Base-by-base conservation (phyloP, 139 green algal species). In the Marvania coccoides region DNA sequence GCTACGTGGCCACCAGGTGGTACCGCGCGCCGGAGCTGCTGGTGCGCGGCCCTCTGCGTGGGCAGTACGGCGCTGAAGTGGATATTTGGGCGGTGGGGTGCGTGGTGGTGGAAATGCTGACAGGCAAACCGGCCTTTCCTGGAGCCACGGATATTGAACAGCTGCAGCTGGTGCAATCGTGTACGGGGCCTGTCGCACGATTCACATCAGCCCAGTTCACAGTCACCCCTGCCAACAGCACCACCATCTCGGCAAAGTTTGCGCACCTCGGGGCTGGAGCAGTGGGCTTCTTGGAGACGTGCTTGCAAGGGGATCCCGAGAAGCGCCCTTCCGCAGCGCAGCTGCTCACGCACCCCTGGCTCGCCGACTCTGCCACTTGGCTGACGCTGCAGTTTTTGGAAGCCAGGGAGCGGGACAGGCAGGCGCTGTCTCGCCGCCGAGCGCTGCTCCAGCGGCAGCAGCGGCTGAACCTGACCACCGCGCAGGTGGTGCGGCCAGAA, bases 1-100 rank as follows among this genome's bases (percentile, higher is more conserved):
- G 10, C 69, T 95, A 96, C 70, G 90, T 95, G n/a, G 89, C 86
- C 48, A 96, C 90, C 0, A 73, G 89, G 10, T 95, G 90, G 90
- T 96, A 95, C 78, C 72, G 90, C 4, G 73, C 85, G 3, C 89
- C 88, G 14, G 90, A 96, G 76, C 83, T 96, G 67, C 79, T 96
- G 53, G 73, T 94, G 10, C 84, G 67, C 1, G 70, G 77, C 29
- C 6, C 47, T 6, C n/a, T 39, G 12, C 51, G 12, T 12, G 85
- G 91, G 26, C 69, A 84, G 55, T 97, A 96, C 67, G 86, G 85
- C 42, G 82, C 82, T 45, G 76, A 81, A 35, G 87, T 97, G 15
- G 90, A 97, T 66, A 58, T 91, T 23, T 95, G 86, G 86, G 86
- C 88, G 24, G 83, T 92, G 86, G 82, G 71, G 1, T 94, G 89